Conservation (phyloP, 306 rosid genomes). For the Abrus pulchellus region DNA sequence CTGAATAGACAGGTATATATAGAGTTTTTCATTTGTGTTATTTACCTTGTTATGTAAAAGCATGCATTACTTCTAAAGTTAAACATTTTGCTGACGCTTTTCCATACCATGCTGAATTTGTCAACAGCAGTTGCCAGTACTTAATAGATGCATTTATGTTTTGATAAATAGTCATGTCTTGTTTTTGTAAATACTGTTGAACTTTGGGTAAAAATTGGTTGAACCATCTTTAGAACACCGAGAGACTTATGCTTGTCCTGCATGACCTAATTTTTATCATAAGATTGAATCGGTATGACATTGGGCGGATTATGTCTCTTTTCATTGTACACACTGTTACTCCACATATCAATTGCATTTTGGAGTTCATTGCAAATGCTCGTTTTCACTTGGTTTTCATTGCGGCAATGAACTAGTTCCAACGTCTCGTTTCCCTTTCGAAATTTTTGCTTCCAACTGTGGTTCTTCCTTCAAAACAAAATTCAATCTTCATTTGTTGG, state of each 20-base stretch:
- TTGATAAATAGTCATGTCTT: background rate
- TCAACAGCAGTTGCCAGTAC: background rate
- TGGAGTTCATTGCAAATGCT: background rate
- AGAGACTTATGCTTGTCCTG: background rate
- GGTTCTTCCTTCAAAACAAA: too few relatives aligned
- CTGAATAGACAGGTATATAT: slow-evolving; percentile 82
- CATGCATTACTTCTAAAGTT: background rate
- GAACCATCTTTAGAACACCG: too few relatives aligned
- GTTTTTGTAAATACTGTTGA: background rate
- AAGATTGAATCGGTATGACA: background rate
- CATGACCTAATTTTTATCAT: background rate
- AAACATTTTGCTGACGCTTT: background rate
- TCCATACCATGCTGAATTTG: slow-evolving; percentile 4
- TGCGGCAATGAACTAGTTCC: background rate
- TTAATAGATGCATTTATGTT: background rate
- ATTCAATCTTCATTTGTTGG: too few relatives aligned
- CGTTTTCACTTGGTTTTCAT: background rate
- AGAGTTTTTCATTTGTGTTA: background rate
- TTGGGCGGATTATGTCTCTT: background rate
- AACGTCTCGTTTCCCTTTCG: background rate
- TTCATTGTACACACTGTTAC: background rate
- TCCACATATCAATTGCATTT: background rate
- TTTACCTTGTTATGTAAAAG: slow-evolving; percentile 14
- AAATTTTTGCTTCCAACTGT: too few relatives aligned
- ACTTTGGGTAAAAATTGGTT: background rate